These are phyloP conservation scores for Zygosaccharomyces siamensis DNA, from an alignment of 805 yeast genomes.

Conservation along the genomic window DNA sequence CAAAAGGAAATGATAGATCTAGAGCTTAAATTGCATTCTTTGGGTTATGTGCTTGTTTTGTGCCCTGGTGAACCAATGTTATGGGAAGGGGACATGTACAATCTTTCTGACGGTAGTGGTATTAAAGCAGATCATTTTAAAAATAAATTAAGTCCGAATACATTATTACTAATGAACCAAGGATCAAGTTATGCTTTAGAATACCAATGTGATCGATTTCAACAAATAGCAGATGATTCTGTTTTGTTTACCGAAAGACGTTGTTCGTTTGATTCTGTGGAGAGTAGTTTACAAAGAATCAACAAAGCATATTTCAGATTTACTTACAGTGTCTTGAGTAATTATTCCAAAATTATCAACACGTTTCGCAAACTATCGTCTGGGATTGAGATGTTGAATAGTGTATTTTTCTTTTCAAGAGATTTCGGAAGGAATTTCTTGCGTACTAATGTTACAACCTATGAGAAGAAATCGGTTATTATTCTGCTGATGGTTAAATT, in stretches of 20 bases:
- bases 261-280: conserved; percentile 68
- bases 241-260: conserved; percentile 55
- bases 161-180: conserved; percentile 36
- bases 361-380: conserved; percentile 56
- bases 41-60: conserved; percentile 65
- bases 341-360: conserved; percentile 47
- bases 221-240: conserved; percentile 52
- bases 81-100: conserved; percentile 81
- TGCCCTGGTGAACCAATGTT: conserved; percentile 80
- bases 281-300: conserved; percentile 62
- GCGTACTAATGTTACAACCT: conserved; percentile 53
- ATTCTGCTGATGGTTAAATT: conserved; percentile 67
- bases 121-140: conserved; percentile 26
- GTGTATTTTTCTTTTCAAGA: conserved; percentile 68
- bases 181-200: conserved; percentile 59
- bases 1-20: conserved; percentile 24
- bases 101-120: conserved; percentile 40
- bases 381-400: conserved; percentile 72
- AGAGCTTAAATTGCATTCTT: conserved; percentile 29
- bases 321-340: conserved; percentile 58
- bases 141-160: conserved; percentile 17
- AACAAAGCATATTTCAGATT: conserved; percentile 64
- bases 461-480: conserved; percentile 54
- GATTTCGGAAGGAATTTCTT: conserved; percentile 76
- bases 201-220: conserved; percentile 51